Conservation (phyloP, 352 stramenopile species). For the Pythium biforme region DNA sequence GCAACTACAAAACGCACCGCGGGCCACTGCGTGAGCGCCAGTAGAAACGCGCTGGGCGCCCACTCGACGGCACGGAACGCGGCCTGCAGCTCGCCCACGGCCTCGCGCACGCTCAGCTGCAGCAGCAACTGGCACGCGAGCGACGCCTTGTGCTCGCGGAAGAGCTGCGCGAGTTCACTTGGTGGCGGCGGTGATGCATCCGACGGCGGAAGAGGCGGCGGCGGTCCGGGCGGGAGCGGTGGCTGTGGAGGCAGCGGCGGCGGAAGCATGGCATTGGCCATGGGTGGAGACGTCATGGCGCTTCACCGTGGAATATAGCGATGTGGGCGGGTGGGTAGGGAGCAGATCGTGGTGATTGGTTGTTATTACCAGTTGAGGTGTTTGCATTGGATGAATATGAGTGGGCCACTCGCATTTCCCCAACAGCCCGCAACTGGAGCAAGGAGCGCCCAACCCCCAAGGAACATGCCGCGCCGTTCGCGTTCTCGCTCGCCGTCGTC, state of each 20-base stretch:
- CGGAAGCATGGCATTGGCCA: not conserved
- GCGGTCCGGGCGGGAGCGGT: not conserved
- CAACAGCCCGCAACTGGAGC: not conserved
- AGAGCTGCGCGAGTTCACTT: conserved; percentile 15
- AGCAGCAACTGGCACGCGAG: conserved; percentile 17
- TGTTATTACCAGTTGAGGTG: not conserved
- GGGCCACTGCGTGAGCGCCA: conserved; percentile 22
- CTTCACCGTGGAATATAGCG: not conserved
- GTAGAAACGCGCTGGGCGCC: conserved; percentile 20
- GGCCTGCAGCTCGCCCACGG: not conserved
- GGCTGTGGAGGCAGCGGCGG: not conserved
- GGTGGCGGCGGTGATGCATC: not conserved
- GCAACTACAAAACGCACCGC: conserved; percentile 4
- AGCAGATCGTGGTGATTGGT: not conserved
- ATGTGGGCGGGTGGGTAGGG: not conserved
- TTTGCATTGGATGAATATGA: conserved; percentile 5
- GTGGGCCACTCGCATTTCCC: not conserved
- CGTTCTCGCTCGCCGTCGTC: not conserved
- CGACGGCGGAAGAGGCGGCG: not conserved
- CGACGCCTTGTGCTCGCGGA: conserved; percentile 12
- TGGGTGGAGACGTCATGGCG: not conserved
- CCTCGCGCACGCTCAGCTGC: not conserved
- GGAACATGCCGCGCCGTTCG: conserved; percentile 4
- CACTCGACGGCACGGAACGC: conserved; percentile 17
- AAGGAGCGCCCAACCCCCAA: not conserved